phyloP scores from a whole-genome alignment of 306 rosid genomes.

The Erythrophleum fordii region DNA sequence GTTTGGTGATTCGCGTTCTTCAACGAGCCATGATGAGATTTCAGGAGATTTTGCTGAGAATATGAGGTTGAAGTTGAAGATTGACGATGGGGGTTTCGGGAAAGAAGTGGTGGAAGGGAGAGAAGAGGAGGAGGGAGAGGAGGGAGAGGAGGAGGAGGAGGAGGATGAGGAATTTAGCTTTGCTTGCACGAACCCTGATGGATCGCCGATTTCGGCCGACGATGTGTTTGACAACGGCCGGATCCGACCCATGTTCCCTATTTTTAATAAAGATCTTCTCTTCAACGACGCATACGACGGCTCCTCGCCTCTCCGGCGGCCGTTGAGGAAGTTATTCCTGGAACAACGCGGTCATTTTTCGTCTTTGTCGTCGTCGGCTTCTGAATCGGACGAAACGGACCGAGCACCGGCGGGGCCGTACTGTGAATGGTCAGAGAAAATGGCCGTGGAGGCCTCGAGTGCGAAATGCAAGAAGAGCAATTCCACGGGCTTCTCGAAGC shows the following conservation, averaged over 20 bases:
- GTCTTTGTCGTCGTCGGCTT: conserved; percentile 23
- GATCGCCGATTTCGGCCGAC: conserved; percentile 52
- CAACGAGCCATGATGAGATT: neutral
- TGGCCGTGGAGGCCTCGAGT: conserved; percentile 40
- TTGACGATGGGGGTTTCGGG: neutral
- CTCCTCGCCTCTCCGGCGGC: conserved; percentile 33
- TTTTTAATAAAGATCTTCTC: conserved; percentile 45
- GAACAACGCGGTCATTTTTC: conserved; percentile 34
- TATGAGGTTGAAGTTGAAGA: neutral
- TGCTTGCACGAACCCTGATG: conserved; percentile 42
- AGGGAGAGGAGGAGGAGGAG: neutral
- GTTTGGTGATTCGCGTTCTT: neutral
- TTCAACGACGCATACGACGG: conserved; percentile 6
- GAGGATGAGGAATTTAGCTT: conserved; percentile 61
- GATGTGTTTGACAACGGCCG: conserved; percentile 62
- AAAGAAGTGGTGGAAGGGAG: neutral
- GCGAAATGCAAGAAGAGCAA: conserved; percentile 60
- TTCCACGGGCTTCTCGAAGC: conserved; percentile 63
- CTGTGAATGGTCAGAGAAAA: conserved; percentile 59
- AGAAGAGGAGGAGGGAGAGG: neutral
- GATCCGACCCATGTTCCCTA: conserved; percentile 52
- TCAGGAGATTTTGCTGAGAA: neutral
- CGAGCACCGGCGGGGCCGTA: conserved; percentile 44
- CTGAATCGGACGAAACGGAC: conserved; percentile 48
- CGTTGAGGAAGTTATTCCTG: conserved; percentile 58